These are phyloP conservation scores for Taphrina communis DNA, from an alignment of 1,139 yeast genomes.

Conservation along the genomic window DNA sequence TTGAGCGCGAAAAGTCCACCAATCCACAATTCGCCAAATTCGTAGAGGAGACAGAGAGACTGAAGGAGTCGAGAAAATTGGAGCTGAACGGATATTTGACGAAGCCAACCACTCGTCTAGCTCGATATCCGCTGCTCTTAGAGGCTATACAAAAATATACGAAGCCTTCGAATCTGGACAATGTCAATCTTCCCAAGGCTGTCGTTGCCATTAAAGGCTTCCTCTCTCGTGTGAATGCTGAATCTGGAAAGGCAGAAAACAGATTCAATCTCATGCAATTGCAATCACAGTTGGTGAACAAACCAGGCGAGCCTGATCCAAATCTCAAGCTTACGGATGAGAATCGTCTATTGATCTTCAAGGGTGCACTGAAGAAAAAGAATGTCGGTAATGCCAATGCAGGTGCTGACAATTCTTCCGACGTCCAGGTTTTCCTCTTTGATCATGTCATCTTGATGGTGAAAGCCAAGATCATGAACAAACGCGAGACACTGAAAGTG, in stretches of 20 bases:
- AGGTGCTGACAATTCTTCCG: slow-evolving; percentile 75
- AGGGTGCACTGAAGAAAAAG: slow-evolving; percentile 76
- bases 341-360: slow-evolving; percentile 76
- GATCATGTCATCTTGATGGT: slow-evolving; percentile 89
- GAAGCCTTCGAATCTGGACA: slow-evolving; percentile 74
- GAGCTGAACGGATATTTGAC: slow-evolving; percentile 92
- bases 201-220: slow-evolving; percentile 76
- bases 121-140: slow-evolving; percentile 84
- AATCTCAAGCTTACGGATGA: slow-evolving; percentile 84
- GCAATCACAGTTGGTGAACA: slow-evolving; percentile 73
- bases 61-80: slow-evolving; percentile 87
- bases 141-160: slow-evolving; percentile 85
- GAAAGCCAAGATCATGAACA: slow-evolving; percentile 83
- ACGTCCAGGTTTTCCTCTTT: slow-evolving; percentile 75
- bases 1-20: slow-evolving; percentile 89
- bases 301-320: slow-evolving; percentile 79
- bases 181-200: slow-evolving; percentile 72
- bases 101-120: slow-evolving; percentile 95
- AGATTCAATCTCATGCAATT: slow-evolving; percentile 86
- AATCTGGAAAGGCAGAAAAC: slow-evolving; percentile 94
- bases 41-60: slow-evolving; percentile 86
- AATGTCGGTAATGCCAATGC: slow-evolving; percentile 52
- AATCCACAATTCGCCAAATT: slow-evolving; percentile 90
- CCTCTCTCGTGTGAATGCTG: slow-evolving; percentile 79
- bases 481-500: slow-evolving; percentile 88